Percentiles rank a stretch among this genome's conserved stretches.
These are phyloP conservation scores for Exophiala lecanii-corni DNA, from an alignment of 2,329 filamentous ascomycete genomes.

Conservation along the genomic window DNA sequence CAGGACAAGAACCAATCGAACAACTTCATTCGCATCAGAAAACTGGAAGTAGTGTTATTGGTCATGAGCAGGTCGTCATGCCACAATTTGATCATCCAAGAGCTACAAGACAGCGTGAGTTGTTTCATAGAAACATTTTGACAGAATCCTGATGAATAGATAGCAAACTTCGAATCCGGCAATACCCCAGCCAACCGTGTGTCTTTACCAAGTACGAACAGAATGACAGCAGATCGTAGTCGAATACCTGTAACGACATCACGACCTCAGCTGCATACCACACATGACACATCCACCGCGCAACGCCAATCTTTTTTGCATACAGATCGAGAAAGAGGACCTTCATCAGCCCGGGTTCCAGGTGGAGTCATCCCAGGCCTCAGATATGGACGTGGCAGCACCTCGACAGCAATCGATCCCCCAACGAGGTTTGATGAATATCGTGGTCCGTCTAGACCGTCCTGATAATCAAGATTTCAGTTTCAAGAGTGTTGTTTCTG, in stretches of 20 bases:
- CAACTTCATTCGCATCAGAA: slow-evolving; percentile 36
- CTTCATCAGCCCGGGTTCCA: slow-evolving; percentile 1
- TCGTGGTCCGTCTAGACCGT: slow-evolving; percentile 3
- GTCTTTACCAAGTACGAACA: slow-evolving; percentile 7
- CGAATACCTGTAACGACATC: slow-evolving; percentile 10
- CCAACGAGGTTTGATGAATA: slow-evolving; percentile 6
- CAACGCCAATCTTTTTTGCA: slow-evolving; percentile 4
- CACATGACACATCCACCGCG: slow-evolving; percentile 5
- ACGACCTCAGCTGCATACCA: slow-evolving; percentile 1
- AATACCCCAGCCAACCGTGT: slow-evolving; percentile 11
- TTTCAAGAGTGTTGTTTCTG: neutral
- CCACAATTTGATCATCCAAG: slow-evolving; percentile 5
- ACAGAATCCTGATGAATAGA: slow-evolving; percentile 1
- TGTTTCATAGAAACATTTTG: neutral
- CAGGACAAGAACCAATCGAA: slow-evolving; percentile 32
- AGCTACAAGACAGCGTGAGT: slow-evolving; percentile 7
- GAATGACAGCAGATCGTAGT: slow-evolving; percentile 9
- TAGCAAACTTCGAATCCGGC: slow-evolving; percentile 6
- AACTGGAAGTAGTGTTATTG: slow-evolving; percentile 14
- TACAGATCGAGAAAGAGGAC: slow-evolving; percentile 3
- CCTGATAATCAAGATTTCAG: neutral
- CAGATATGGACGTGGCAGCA: slow-evolving; percentile 8
- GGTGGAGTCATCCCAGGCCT: slow-evolving; percentile 5
- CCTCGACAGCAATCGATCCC: slow-evolving; percentile 4
- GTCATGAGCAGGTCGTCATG: slow-evolving; percentile 9